Percentiles rank a stretch among this genome's conserved stretches.
Conservation (phyloP, 805 yeast species). For the Danielia reshetovae region DNA sequence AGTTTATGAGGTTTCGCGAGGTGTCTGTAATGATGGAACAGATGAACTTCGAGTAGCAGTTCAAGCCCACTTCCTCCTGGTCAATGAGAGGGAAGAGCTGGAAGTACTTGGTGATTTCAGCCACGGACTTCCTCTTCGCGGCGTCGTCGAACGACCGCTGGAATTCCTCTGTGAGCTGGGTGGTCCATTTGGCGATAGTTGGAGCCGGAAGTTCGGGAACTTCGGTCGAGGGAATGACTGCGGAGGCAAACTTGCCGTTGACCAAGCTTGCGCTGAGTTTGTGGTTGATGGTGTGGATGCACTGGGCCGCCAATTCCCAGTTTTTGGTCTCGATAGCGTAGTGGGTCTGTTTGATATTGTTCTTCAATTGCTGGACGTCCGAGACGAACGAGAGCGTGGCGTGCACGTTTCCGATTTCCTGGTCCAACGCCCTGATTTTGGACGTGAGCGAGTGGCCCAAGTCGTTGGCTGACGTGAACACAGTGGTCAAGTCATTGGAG, state of each 20-base stretch:
- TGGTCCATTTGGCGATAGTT: conserved; percentile 55
- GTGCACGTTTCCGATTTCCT: conserved; percentile 62
- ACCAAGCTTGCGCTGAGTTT: conserved; percentile 52
- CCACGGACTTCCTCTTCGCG: conserved; percentile 61
- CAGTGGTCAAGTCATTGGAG: conserved; percentile 52
- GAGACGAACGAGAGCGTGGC: conserved; percentile 61
- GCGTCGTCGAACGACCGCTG: conserved; percentile 64
- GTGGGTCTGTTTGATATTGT: conserved; percentile 59
- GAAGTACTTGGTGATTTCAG: conserved; percentile 71
- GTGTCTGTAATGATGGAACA: conserved; percentile 81
- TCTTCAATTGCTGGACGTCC: conserved; percentile 61
- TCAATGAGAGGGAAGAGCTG: conserved; percentile 85
- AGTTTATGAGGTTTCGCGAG: conserved; percentile 60
- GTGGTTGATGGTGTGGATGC: conserved; percentile 43
- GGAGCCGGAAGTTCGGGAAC: conserved; percentile 73
- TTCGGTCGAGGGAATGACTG: conserved; percentile 81
- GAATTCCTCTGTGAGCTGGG: conserved; percentile 55
- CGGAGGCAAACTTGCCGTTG: conserved; percentile 66
- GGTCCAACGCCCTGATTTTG: conserved; percentile 65
- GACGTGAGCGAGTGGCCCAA: conserved; percentile 65
- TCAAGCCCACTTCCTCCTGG: conserved; percentile 65
- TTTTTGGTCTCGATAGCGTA: conserved; percentile 64
- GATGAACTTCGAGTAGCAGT: conserved; percentile 79
- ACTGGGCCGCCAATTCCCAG: conserved; percentile 75
- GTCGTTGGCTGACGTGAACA: conserved; percentile 57